Conservation (phyloP, 164 flowering plant species). For the Vitis riparia region DNA sequence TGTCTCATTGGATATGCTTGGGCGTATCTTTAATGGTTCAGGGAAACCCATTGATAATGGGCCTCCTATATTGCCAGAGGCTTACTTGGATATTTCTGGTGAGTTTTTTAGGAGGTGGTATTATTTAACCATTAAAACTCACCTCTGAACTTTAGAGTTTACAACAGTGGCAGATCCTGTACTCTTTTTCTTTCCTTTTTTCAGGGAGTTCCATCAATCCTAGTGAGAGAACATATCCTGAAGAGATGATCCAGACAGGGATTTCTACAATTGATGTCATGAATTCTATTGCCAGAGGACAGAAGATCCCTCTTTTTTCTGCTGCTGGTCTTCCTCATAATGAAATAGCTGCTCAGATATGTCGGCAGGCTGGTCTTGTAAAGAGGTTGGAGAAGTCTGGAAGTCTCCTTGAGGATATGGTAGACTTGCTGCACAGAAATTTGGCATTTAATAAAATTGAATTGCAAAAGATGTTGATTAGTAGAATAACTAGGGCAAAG, state of each 20-base stretch:
- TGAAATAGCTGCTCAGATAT: slow-evolving; percentile 98
- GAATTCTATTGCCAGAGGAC: slow-evolving; percentile 99
- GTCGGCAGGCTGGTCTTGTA: slow-evolving; percentile 97
- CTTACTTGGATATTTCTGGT: slow-evolving; percentile 98
- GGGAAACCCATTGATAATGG: slow-evolving; percentile 99
- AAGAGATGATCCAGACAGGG: slow-evolving; percentile 99
- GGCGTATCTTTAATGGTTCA: slow-evolving; percentile 98
- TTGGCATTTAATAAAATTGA: background rate
- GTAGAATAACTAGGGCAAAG: background rate
- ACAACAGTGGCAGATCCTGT: slow-evolving; percentile 3
- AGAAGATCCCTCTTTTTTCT: slow-evolving; percentile 97
- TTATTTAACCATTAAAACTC: background rate
- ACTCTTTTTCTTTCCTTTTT: slow-evolving; percentile 2
- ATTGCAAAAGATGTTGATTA: background rate
- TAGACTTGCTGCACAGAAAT: background rate
- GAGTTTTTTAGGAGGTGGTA: slow-evolving; percentile 7
- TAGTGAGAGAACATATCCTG: slow-evolving; percentile 98
- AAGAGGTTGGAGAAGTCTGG: slow-evolving; percentile 82
- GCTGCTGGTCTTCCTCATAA: slow-evolving; percentile 99
- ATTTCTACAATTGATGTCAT: slow-evolving; percentile 98
- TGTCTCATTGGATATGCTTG: slow-evolving; percentile 97
- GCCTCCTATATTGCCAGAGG: slow-evolving; percentile 96
- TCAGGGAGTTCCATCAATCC: slow-evolving; percentile 98
- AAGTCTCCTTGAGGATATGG: slow-evolving; percentile 65
- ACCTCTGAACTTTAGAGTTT: background rate